These are phyloP conservation scores for Omphalea diandra DNA, from an alignment of 441 rosid genomes.

Conservation along the genomic window DNA sequence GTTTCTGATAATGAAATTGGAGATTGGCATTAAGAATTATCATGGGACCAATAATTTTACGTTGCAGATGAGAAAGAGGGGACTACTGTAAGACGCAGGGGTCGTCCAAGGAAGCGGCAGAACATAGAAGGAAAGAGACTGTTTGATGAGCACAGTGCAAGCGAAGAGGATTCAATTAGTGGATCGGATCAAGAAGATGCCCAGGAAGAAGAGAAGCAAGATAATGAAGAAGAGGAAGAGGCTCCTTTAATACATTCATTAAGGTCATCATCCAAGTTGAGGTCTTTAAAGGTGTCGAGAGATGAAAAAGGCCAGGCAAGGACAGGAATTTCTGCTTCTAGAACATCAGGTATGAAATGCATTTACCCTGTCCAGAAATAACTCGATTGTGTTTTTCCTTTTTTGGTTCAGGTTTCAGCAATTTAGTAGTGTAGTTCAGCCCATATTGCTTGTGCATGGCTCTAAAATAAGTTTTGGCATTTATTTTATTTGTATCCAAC, in stretches of 20 bases:
- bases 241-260: conserved; percentile 80
- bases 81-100: conserved; percentile 58
- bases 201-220: conserved; percentile 47
- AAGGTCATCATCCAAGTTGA: conserved; percentile 67
- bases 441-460: conserved; percentile 2
- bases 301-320: conserved; percentile 45
- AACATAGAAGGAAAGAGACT: conserved; percentile 84
- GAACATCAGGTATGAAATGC: conserved; percentile 37
- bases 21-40: conserved; percentile 7
- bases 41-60: conserved; percentile 24
- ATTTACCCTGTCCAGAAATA: not conserved
- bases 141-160: conserved; percentile 68
- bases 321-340: conserved; percentile 41
- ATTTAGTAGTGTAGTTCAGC: not conserved
- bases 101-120: conserved; percentile 74
- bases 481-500: too few species aligned
- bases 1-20: not conserved
- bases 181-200: conserved; percentile 70
- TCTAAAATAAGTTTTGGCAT: not conserved
- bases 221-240: conserved; percentile 60
- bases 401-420: not conserved
- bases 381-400: not conserved
- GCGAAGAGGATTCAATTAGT: conserved; percentile 83
- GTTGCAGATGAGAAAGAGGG: conserved; percentile 75
- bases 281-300: conserved; percentile 53